Conservation (phyloP, 768 basidiomycete species). For the Candolleomyces eurysporus region DNA sequence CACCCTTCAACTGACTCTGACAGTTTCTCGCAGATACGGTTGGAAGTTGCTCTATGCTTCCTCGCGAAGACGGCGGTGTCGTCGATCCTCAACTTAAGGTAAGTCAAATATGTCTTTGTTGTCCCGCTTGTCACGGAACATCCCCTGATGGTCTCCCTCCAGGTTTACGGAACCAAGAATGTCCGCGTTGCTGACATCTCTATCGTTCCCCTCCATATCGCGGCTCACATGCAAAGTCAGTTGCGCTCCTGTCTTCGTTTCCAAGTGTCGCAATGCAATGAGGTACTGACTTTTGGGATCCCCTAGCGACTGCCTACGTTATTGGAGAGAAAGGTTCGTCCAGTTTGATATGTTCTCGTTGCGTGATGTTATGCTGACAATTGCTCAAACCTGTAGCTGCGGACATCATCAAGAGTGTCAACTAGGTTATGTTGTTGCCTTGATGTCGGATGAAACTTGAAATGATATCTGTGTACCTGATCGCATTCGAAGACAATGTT, state of each 20-base stretch:
- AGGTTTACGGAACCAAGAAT: slow-evolving; percentile 59
- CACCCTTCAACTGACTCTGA: background rate
- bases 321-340: slow-evolving; percentile 46
- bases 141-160: background rate
- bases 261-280: background rate
- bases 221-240: slow-evolving; percentile 44
- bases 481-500: too few relatives aligned
- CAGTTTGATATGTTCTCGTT: background rate
- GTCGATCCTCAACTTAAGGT: slow-evolving; percentile 48
- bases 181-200: slow-evolving; percentile 57
- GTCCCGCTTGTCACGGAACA: too few relatives aligned
- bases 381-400: slow-evolving; percentile 14
- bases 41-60: slow-evolving; percentile 54
- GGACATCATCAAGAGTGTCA: slow-evolving; percentile 15
- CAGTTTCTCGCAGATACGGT: slow-evolving; percentile 35
- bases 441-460: background rate
- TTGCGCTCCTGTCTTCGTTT: background rate
- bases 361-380: background rate
- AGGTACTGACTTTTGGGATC: too few relatives aligned
- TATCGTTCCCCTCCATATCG: slow-evolving; percentile 49
- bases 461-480: background rate
- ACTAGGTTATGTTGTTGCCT: background rate
- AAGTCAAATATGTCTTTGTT: background rate
- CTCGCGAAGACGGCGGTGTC: slow-evolving; percentile 47
- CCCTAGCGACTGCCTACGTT: slow-evolving; percentile 39